phyloP scores from a whole-genome alignment of 2,329 filamentous ascomycete genomes.

The Penicillium sp. region DNA sequence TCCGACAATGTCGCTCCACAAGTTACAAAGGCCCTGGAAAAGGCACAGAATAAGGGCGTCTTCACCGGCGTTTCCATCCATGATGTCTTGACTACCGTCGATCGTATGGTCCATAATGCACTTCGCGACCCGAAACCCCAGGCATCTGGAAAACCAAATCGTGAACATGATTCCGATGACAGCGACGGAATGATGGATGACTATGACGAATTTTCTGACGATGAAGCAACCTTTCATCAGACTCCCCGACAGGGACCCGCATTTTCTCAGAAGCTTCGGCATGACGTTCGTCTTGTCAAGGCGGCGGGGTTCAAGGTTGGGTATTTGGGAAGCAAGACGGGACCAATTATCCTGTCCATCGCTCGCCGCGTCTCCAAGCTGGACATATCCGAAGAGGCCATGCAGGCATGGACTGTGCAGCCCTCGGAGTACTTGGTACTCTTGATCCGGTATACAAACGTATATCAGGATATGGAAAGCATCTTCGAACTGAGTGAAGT shows the following conservation, averaged over 20 bases:
- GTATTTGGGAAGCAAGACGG: slow-evolving; percentile 54
- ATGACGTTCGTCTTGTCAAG: slow-evolving; percentile 63
- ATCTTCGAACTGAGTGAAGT: slow-evolving; percentile 46
- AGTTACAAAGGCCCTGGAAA: slow-evolving; percentile 42
- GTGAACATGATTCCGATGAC: slow-evolving; percentile 19
- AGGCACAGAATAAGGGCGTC: slow-evolving; percentile 33
- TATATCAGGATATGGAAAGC: slow-evolving; percentile 61
- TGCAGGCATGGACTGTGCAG: slow-evolving; percentile 73
- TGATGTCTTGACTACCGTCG: slow-evolving; percentile 51
- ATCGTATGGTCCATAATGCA: slow-evolving; percentile 35
- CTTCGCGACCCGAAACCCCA: slow-evolving; percentile 5
- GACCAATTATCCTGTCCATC: slow-evolving; percentile 59
- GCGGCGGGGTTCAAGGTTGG: slow-evolving; percentile 70
- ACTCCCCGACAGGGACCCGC: neutral
- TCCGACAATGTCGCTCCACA: slow-evolving; percentile 35
- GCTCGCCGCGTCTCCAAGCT: slow-evolving; percentile 70
- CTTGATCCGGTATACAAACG: slow-evolving; percentile 63
- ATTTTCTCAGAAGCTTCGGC: slow-evolving; percentile 46
- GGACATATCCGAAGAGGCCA: slow-evolving; percentile 69
- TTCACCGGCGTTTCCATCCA: slow-evolving; percentile 44
- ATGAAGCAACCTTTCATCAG: slow-evolving; percentile 10
- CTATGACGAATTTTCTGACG: slow-evolving; percentile 35
- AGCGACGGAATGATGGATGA: slow-evolving; percentile 13
- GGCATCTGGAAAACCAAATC: slow-evolving; percentile 2
- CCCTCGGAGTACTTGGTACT: slow-evolving; percentile 69